A percentile compares a stretch with the other conserved stretches of the same genome.
Conservation (phyloP, 148 eudicot genomes). For the Linanthus parryae region DNA sequence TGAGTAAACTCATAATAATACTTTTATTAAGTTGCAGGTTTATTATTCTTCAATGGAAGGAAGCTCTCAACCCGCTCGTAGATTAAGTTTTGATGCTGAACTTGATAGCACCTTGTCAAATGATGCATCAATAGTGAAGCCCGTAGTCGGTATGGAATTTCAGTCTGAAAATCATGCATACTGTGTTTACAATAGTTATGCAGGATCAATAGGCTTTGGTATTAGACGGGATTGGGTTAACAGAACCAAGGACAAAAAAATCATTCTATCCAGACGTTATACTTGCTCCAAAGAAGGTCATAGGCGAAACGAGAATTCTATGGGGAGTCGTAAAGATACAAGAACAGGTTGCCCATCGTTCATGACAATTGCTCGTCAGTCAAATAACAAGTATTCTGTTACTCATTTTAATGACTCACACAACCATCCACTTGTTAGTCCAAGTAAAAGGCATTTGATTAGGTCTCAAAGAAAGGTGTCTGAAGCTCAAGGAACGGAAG, state of each 20-base stretch:
- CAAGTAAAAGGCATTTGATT: neutral
- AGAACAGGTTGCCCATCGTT: neutral
- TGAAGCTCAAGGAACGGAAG: neutral
- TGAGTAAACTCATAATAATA: too few species aligned
- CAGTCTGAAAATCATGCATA: neutral
- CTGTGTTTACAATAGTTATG: neutral
- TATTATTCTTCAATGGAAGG: too few species aligned
- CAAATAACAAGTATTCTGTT: neutral
- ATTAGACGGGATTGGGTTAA: neutral
- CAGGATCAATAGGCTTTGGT: neutral
- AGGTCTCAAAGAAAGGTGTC: neutral
- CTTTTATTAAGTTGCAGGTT: too few species aligned
- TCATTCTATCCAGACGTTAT: neutral
- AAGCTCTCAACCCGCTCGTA: too few species aligned
- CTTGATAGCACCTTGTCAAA: too few species aligned
- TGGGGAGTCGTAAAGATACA: neutral
- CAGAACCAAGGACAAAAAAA: neutral
- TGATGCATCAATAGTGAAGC: too few species aligned
- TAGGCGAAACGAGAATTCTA: neutral
- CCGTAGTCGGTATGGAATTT: slow-evolving; percentile 1
- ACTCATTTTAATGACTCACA: neutral
- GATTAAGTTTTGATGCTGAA: too few species aligned
- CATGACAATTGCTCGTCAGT: neutral
- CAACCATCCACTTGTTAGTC: neutral
- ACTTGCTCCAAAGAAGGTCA: neutral